Evolutionary conservation across 2,329 filamentous ascomycete species (phyloP).

Genomic region (Fusarium foetens): DNA sequence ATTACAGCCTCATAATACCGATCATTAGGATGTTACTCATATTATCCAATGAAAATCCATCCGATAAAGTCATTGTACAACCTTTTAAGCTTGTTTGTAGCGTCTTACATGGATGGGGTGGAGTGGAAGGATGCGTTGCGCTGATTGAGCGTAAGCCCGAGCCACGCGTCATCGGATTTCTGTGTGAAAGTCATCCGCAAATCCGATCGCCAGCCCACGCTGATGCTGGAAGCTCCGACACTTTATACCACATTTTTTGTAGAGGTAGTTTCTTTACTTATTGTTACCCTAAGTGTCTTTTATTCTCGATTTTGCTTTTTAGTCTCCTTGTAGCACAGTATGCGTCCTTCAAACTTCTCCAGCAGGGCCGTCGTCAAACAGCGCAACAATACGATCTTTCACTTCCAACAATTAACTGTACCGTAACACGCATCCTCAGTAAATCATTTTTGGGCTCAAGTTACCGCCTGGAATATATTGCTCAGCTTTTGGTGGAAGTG

Average conservation of each 20-base stretch:
- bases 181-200: neutral
- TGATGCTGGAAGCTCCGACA: neutral
- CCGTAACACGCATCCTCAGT: rapidly evolving
- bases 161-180: conserved; percentile 23
- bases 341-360: too few relatives aligned
- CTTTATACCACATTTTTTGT: too few relatives aligned
- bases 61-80: rapidly evolving
- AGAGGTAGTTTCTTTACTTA: rapidly evolving
- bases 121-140: neutral
- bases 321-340: neutral
- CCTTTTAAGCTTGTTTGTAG: neutral
- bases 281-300: rapidly evolving
- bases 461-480: rapidly evolving
- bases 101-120: neutral
- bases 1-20: neutral
- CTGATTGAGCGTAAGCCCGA: neutral
- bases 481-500: rapidly evolving
- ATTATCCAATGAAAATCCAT: rapidly evolving
- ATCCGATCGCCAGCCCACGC: neutral
- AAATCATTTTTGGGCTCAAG: rapidly evolving
- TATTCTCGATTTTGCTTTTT: rapidly evolving
- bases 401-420: rapidly evolving
- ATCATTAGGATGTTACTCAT: neutral
- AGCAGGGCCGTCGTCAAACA: neutral
- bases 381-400: neutral